Evolutionary conservation across 805 yeast genomes (phyloP).

Genomic region (Brettanomyces bruxellensis): DNA sequence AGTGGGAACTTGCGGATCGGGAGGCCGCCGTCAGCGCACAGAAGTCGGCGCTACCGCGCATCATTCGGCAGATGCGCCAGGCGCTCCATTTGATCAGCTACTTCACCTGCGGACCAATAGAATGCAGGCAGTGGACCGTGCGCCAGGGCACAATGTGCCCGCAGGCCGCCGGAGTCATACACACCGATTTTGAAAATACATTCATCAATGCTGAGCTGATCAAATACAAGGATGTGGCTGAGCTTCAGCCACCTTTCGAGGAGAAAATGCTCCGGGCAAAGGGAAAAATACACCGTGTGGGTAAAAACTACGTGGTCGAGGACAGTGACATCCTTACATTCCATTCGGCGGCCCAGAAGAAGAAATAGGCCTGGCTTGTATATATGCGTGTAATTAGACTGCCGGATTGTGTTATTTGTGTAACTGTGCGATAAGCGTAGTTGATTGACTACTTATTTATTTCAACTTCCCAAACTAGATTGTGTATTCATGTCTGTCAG

Average conservation of each 20-base stretch:
- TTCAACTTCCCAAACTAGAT: no score
- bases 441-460: no score
- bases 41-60: slow-evolving; percentile 71
- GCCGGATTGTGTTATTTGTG: no score
- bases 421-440: no score
- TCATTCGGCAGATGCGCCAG: slow-evolving; percentile 79
- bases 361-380: slow-evolving; percentile 4
- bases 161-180: slow-evolving; percentile 98
- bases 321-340: slow-evolving; percentile 90
- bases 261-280: slow-evolving; percentile 77
- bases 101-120: slow-evolving; percentile 94
- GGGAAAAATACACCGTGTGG: slow-evolving; percentile 86
- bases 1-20: slow-evolving; percentile 25
- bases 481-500: no score
- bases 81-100: slow-evolving; percentile 82
- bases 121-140: slow-evolving; percentile 97
- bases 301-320: slow-evolving; percentile 90
- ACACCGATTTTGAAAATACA: slow-evolving; percentile 89
- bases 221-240: slow-evolving; percentile 72
- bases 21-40: neutral
- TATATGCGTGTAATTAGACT: neutral
- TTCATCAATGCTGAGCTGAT: slow-evolving; percentile 91
- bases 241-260: slow-evolving; percentile 50
- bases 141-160: slow-evolving; percentile 91
- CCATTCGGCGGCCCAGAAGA: slow-evolving; percentile 65